phyloP scores from a whole-genome alignment of 176 grass and related monocot species.

The Oryza meridionalis region DNA sequence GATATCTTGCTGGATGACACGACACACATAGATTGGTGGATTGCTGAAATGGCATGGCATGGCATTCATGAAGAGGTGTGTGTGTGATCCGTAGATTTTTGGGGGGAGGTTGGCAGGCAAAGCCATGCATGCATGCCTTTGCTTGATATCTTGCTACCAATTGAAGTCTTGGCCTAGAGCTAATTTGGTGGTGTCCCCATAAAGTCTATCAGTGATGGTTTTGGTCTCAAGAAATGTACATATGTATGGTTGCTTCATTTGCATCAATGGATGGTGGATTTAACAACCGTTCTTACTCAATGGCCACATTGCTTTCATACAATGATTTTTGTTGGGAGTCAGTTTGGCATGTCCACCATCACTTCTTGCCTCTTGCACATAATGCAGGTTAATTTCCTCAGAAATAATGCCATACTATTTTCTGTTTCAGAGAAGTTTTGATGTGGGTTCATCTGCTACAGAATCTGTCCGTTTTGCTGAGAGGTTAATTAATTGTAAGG shows the following conservation, averaged over 20 bases:
- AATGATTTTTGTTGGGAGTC: constrained; percentile 10
- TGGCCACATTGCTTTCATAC: constrained; percentile 25
- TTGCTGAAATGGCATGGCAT: neutral
- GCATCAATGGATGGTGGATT: neutral
- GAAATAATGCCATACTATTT: neutral
- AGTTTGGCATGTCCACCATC: neutral
- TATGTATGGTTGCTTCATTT: constrained; percentile 25
- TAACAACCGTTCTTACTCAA: constrained; percentile 24
- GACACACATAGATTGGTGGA: neutral
- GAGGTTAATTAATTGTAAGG: neutral
- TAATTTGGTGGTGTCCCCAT: constrained; percentile 21
- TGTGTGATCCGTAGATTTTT: neutral
- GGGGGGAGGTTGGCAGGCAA: constrained; percentile 7
- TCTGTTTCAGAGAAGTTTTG: neutral
- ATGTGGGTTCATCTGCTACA: neutral
- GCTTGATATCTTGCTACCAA: constrained; percentile 41
- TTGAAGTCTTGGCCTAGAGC: constrained; percentile 36
- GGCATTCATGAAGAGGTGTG: neutral
- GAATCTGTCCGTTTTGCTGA: neutral
- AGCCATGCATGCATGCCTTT: neutral
- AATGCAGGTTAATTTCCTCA: neutral
- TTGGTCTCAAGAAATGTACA: constrained; percentile 40
- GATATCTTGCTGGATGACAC: constrained; percentile 28
- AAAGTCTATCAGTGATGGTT: constrained; percentile 27
- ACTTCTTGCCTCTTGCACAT: neutral